Base-by-base conservation (phyloP, 208 protist species). In the Trypanosoma scelopori region DNA sequence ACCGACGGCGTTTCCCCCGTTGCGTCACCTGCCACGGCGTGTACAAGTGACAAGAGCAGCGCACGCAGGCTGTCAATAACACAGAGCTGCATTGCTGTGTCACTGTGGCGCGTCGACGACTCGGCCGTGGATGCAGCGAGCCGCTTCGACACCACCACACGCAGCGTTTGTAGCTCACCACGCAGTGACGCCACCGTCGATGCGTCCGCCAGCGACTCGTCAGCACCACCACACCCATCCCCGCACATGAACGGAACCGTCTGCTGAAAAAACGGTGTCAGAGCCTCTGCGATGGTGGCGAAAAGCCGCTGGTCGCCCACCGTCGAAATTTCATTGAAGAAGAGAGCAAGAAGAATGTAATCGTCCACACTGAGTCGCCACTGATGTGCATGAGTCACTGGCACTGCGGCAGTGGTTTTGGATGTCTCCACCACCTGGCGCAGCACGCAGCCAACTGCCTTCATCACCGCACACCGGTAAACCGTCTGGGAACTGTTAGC, bases 301-400 rank as follows among this genome's bases (percentile, higher is more conserved):
- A 86, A 82, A 7, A 78, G 30, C 0, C 32, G 12, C 0, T 28
- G n/a, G 12, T 85, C 62, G 1, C 69, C 68, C 0, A 79, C 74
- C 7, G 81, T 87, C 20, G 76, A 79, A 3, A 85, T 65, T 32
- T 91, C 84, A 62, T 81, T 81, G 35, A 91, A 69, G 47, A 91
- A 87, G 65, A 91, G 74, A n/a, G 73, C 60, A 5, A 87, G 42
- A 22, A 85, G 66, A 52, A 87, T 71, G 41, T 75, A 73, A 55
- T 85, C 84, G 12, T 86, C 84, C 5, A 65, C 18, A 0, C 49
- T 68, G 1, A 88, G 65, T 13, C 30, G 11, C 57, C 39, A 74
- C 15, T 9, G 27, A 16, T 46, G 5, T 13, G 53, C 43, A 9
- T 37, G 32, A 37, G 3, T 37, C 32, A 37, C 32, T 37, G 32